Evolutionary conservation across 2,329 filamentous ascomycete species (phyloP).

Genomic region (Claviceps sp.): DNA sequence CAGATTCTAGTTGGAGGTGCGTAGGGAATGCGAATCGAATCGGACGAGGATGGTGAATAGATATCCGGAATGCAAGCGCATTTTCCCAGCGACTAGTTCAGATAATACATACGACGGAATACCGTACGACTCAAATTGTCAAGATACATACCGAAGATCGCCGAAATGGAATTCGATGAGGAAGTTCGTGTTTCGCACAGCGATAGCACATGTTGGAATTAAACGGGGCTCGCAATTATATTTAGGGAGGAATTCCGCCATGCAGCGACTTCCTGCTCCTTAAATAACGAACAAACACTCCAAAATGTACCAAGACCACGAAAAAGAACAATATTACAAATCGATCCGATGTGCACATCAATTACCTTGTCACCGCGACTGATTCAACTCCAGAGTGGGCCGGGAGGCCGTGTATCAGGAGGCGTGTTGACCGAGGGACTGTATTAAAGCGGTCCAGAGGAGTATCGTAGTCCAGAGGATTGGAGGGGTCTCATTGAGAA

Average conservation of each 20-base stretch:
- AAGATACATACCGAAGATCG: neutral
- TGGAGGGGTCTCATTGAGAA: slow-evolving; percentile 11
- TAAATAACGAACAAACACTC: neutral
- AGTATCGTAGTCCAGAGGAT: slow-evolving; percentile 22
- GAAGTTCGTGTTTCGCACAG: neutral
- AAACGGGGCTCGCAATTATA: neutral
- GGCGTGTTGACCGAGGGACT: neutral
- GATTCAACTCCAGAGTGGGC: neutral
- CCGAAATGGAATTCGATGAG: neutral
- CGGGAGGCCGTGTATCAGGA: neutral
- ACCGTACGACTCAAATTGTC: neutral
- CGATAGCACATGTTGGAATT: neutral
- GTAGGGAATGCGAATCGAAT: slow-evolving; percentile 22
- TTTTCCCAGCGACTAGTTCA: neutral
- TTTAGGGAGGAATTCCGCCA: neutral
- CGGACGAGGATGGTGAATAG: neutral
- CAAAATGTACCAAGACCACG: neutral
- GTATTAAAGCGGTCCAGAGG: slow-evolving; percentile 12
- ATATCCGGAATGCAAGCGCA: neutral
- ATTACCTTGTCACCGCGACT: neutral
- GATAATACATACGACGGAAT: neutral
- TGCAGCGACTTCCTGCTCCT: neutral
- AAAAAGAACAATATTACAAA: neutral
- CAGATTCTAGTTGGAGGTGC: slow-evolving; percentile 56
- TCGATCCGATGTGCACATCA: neutral